Evolutionary conservation across 2,329 filamentous ascomycete genomes (phyloP), one percentile per base, ranked within the genome.

Genomic region (Emericellopsis cladophorae): DNA sequence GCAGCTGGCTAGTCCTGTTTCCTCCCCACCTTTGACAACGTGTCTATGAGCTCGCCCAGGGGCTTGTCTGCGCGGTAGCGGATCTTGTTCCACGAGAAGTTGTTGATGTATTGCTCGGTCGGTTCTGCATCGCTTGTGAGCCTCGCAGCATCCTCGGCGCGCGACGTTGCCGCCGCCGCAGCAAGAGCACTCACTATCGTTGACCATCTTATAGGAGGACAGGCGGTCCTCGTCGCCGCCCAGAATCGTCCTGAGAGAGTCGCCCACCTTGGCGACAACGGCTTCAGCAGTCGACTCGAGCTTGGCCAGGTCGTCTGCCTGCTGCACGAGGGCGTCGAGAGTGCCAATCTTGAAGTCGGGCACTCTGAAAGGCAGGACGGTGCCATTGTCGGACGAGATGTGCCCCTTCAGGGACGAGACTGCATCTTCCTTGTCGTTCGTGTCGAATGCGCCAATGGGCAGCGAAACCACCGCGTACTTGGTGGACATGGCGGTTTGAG

Each of bases 281-380:
- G 72, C 76, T 61, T 89, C 78, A 59, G 88, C 95, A 31, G 76
- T 73, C 31, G 72, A 61, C 50, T 93, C 86, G 40, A 96, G 79
- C 76, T 95, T 96, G 44, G 81, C 74, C 41, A 98, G 70, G 56
- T 96, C 92, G 56, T 98, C 92, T 42, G 92, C 92, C 63, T 98
- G 90, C 65, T 95, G 86, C 36, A 98, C 88, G 43, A 98, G 72
- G 32, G 84, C 87, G 65, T 98, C 92, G 31, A 98, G 74, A 0
- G 92, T 95, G 44, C 92, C 92, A 59, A 98, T 94, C 70, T 96
- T 98, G 74, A 98, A 95, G 49, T 88, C 82, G 16, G 92, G 92
- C 47, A 96, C 83, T 42, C 76, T 67, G 57, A 96, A 95, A 3
- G 80, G 79, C 40, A 79, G 67, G 36, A 87, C 81, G 40, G 74